Base-by-base conservation (phyloP, 2,329 filamentous ascomycete species). In the Pseudocercospora crystallina region DNA sequence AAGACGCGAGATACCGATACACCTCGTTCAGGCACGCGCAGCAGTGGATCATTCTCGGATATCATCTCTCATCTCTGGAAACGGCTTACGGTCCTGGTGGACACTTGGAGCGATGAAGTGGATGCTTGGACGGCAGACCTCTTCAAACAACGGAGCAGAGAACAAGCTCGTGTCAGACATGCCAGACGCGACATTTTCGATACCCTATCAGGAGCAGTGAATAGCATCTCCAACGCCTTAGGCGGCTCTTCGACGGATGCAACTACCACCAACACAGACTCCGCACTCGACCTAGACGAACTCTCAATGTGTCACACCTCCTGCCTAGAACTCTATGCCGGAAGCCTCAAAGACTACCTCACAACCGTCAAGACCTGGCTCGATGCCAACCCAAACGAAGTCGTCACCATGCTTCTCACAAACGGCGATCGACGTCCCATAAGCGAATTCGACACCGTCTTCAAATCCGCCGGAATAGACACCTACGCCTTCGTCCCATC, bases 331-430 rank as follows among this genome's bases (percentile, higher is more conserved):
- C 73, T 82, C 36, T 50, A 64, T 35, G 60, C 59, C 8, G 85
- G 84, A 1, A 64, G 76, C 0, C 70, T 88, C 14, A 66, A 74
- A 10, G 58, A 67, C 2, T 87, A 80, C 57, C 70, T 87, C 12
- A 45, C 61, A 8, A 77, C 76, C 5, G 70, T 88, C 56, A 82
- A 81, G 62, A 68, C 64, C 1, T 88, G 82, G 79, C 71, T 87
- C 52, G 78, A 81, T 42, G 68, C 58, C 9, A 76, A 87, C 56
- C 89, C 90, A 0, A 90, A 89, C 71, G 91, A 96, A 59, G 87
- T 96, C 2, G 80, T 96, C 13, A 91, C 89, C 1, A 84, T 96
- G 56, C 76, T 96, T 11, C 82, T 96, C 37, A 89, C 85, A 48
- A 96, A 96, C 68, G 73, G 71, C 3, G 84, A 87, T 54, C 71